Percentiles rank a stretch among this genome's conserved stretches.
Conservation (phyloP, 371 early-diverging fungal genomes). For the Mucor mucedo region DNA sequence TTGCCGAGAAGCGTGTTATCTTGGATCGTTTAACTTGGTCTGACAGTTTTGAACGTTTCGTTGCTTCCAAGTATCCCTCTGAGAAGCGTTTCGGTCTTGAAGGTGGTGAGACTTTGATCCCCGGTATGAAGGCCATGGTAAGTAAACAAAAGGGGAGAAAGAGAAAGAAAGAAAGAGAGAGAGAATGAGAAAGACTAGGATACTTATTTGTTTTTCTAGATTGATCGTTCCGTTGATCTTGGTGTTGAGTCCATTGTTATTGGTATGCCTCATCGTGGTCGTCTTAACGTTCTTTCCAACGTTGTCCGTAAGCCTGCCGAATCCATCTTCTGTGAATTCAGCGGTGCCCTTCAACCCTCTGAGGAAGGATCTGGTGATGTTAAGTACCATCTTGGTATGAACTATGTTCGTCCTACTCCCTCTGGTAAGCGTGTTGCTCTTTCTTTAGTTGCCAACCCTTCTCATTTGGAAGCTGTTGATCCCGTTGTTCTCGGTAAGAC, state of each 20-base stretch:
- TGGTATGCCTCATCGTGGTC: slow-evolving; percentile 99
- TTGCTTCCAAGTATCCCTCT: slow-evolving; percentile 93
- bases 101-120: slow-evolving; percentile 96
- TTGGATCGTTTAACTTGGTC: slow-evolving; percentile 97
- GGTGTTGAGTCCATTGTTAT: slow-evolving; percentile 94
- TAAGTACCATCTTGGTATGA: slow-evolving; percentile 98
- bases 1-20: slow-evolving; percentile 88
- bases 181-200: background rate
- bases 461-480: slow-evolving; percentile 97
- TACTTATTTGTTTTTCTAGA: slow-evolving; percentile 46
- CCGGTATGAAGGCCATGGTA: slow-evolving; percentile 96
- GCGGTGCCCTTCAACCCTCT: slow-evolving; percentile 72
- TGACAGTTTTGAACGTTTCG: slow-evolving; percentile 94
- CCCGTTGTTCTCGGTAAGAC: slow-evolving; percentile 98
- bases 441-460: slow-evolving; percentile 96
- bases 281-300: slow-evolving; percentile 96
- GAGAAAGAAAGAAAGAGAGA: no score
- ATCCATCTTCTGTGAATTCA: slow-evolving; percentile 97
- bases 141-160: slow-evolving; percentile 19
- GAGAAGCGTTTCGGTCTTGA: slow-evolving; percentile 98
- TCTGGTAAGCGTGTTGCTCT: slow-evolving; percentile 95
- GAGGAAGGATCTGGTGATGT: slow-evolving; percentile 98
- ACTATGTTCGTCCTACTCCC: slow-evolving; percentile 93
- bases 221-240: slow-evolving; percentile 90
- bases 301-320: slow-evolving; percentile 98